A percentile compares a stretch with the other conserved stretches of the same genome.
Evolutionary conservation across 352 stramenopile species (phyloP).

Genomic region (Pythium insidiosum): DNA sequence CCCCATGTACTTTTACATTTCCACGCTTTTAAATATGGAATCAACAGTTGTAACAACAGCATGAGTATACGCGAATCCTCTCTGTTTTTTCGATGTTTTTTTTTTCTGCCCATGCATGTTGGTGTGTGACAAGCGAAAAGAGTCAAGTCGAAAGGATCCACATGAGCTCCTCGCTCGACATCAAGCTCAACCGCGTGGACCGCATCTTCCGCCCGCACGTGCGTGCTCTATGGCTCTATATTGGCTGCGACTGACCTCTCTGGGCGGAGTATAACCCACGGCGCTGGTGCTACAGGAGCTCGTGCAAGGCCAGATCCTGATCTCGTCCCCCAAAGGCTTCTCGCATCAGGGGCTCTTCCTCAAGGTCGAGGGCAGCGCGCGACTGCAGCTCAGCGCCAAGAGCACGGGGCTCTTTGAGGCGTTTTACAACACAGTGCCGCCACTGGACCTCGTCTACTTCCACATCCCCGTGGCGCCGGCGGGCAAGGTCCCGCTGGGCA

Average conservation of each 20-base stretch:
- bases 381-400: constrained; percentile 76
- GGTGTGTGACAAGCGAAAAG: not conserved
- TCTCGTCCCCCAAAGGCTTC: constrained; percentile 81
- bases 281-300: constrained; percentile 47
- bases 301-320: constrained; percentile 79
- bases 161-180: constrained; percentile 79
- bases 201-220: constrained; percentile 83
- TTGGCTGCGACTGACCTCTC: too few species aligned
- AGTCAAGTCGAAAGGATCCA: not conserved
- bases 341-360: constrained; percentile 75
- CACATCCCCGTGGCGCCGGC: constrained; percentile 61
- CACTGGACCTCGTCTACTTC: constrained; percentile 79
- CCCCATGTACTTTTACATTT: not conserved
- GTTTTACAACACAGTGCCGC: constrained; percentile 70
- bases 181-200: constrained; percentile 81
- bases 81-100: not conserved
- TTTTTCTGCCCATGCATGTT: too few species aligned
- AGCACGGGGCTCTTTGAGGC: constrained; percentile 76
- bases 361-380: constrained; percentile 76
- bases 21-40: not conserved
- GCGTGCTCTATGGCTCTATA: too few species aligned
- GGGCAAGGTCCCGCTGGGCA: constrained; percentile 68
- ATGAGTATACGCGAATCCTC: constrained; percentile 1
- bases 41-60: not conserved
- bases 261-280: too few species aligned